Evolutionary conservation across 2,329 filamentous ascomycete genomes (phyloP).

Genomic region (Rhinocladiella similis): DNA sequence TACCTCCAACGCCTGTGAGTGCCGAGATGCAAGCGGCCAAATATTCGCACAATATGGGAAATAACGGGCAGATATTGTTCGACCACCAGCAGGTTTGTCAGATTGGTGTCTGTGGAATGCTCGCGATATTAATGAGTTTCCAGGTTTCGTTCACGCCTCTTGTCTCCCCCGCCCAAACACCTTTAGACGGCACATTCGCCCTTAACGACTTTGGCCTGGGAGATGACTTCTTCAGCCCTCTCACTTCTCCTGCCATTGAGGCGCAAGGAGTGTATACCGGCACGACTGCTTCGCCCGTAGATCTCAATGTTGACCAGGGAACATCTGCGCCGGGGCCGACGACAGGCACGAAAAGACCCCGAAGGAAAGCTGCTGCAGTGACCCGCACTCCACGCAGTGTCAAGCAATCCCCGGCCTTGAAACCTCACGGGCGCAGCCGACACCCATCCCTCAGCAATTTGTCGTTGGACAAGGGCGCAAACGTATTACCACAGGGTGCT

Average conservation of each 20-base stretch:
- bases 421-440: conserved; percentile 40
- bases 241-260: conserved; percentile 53
- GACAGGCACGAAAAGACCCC: conserved; percentile 40
- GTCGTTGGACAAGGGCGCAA: conserved; percentile 37
- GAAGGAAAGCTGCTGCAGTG: conserved; percentile 39
- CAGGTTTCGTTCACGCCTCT: conserved; percentile 52
- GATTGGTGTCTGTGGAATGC: background rate
- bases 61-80: conserved; percentile 42
- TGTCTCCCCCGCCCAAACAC: conserved; percentile 52
- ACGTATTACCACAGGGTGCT: conserved; percentile 33
- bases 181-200: conserved; percentile 48
- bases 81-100: conserved; percentile 42
- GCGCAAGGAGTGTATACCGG: conserved; percentile 41
- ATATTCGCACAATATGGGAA: conserved; percentile 42
- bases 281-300: conserved; percentile 43
- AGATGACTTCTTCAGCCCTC: conserved; percentile 51
- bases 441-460: conserved; percentile 30
- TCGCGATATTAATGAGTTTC: conserved; percentile 24
- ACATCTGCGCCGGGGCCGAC: conserved; percentile 35
- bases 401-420: conserved; percentile 47
- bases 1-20: conserved; percentile 51
- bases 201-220: conserved; percentile 50
- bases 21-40: conserved; percentile 47
- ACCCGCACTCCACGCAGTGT: conserved; percentile 35
- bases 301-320: conserved; percentile 37